Evolutionary conservation across 768 basidiomycete species (phyloP), one percentile per base, ranked within the genome.

Genomic region (Rhodotorula sphaerocarpa): DNA sequence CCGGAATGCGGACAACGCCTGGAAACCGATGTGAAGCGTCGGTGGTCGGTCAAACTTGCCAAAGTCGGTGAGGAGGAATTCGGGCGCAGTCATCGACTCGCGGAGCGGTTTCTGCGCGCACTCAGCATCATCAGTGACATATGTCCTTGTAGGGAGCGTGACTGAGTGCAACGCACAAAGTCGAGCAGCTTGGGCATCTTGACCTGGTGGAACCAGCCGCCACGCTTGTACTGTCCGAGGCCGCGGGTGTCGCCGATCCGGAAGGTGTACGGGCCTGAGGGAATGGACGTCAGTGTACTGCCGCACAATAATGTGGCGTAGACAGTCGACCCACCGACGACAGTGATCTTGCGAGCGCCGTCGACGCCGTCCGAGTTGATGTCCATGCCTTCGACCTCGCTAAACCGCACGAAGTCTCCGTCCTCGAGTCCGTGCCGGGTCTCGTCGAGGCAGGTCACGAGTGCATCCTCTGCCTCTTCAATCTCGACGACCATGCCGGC

Each of bases 401-500:
- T 82, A 78, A 99, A 97, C 7, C 95, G 92, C 28, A 97, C 92
- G 71, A 85, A 97, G 73, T 97, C 90, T 21, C 95, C 95, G 74
- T 97, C 95, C 75, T 96, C 91, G n/a, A 99, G 81, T 25, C 95
- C 95, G 75, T 97, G 95, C 62, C 95, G 83, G 16, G 93, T 87
- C 78, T 99, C 95, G 70, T 99, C 95, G 62, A 96, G 78, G 74
- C 91, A 95, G 16, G 93, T 95, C 11, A 97, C 93, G 27, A 97
- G 76, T n/a, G 86, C 92, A 55, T 95, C 90, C 48, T 80, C 79
- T 63, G 84, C 86, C 90, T 93, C 87, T 57, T 83, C 85, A n/a
- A 97, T 83, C 56, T 88, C 87, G 15, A 91, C 92, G 59, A 96
- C 86, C 90, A 99, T 96, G 25, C 95, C 95, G 3, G 83, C 81